Evolutionary conservation across 2,329 filamentous ascomycete species (phyloP).

Genomic region (Paraphoma sp.): DNA sequence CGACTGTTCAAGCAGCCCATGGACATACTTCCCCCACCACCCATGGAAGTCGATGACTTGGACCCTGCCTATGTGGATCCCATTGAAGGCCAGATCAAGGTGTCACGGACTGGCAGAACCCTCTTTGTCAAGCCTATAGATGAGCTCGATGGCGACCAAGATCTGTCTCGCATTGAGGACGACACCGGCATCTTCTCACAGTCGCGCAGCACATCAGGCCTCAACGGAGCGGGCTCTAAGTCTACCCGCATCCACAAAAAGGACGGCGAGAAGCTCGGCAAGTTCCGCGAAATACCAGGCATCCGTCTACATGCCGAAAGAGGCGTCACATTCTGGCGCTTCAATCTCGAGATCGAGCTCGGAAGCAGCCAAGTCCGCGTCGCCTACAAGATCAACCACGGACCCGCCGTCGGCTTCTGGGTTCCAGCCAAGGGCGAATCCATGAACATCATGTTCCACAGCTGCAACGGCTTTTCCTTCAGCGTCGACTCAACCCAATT

Average conservation of each 20-base stretch:
- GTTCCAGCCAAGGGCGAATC: conserved; percentile 81
- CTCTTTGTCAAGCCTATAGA: conserved; percentile 91
- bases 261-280: conserved; percentile 82
- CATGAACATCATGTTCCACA: conserved; percentile 99
- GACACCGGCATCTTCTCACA: conserved; percentile 84
- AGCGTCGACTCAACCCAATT: conserved; percentile 79
- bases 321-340: conserved; percentile 95
- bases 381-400: conserved; percentile 93
- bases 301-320: conserved; percentile 83
- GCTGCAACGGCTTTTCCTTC: conserved; percentile 92
- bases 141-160: conserved; percentile 76
- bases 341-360: conserved; percentile 93
- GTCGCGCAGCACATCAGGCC: conserved; percentile 61
- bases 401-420: conserved; percentile 91
- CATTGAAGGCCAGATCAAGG: conserved; percentile 83
- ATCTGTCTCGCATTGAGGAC: conserved; percentile 80
- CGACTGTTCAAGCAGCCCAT: conserved; percentile 87
- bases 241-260: conserved; percentile 57
- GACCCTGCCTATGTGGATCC: conserved; percentile 87
- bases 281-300: conserved; percentile 83
- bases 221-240: conserved; percentile 34
- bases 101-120: conserved; percentile 83
- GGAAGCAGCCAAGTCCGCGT: conserved; percentile 79
- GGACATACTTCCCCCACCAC: conserved; percentile 80
- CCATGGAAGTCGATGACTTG: conserved; percentile 70